phyloP scores from a whole-genome alignment of 495 filamentous ascomycete species.

The Hapsidospora chrysogenum region DNA sequence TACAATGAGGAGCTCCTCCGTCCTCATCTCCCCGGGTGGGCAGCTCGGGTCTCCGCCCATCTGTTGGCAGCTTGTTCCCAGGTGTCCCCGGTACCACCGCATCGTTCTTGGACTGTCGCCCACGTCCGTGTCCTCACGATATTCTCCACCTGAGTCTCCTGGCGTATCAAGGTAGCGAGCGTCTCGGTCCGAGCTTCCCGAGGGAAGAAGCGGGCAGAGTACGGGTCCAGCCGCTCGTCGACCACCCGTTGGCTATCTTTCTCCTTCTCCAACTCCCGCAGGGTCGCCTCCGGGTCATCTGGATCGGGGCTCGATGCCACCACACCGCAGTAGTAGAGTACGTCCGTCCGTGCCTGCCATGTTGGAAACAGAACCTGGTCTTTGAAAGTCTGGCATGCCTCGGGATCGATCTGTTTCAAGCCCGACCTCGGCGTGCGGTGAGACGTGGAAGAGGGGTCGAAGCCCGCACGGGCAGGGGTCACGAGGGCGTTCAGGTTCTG shows the following conservation, averaged over 20 bases:
- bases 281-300: conserved; percentile 62
- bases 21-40: neutral
- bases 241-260: conserved; percentile 59
- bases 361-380: conserved; percentile 68
- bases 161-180: conserved; percentile 59
- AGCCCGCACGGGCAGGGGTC: conserved; percentile 52
- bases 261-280: conserved; percentile 53
- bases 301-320: conserved; percentile 83
- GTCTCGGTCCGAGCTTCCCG: conserved; percentile 70
- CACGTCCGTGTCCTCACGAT: conserved; percentile 77
- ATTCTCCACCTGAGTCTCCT: conserved; percentile 72
- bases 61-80: conserved; percentile 48
- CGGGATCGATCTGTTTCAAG: conserved; percentile 35
- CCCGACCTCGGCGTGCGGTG: conserved; percentile 32
- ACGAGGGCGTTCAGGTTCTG: conserved; percentile 86
- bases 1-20: neutral
- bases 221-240: conserved; percentile 84
- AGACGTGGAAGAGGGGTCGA: conserved; percentile 66
- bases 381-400: conserved; percentile 55
- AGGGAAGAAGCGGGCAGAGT: conserved; percentile 72
- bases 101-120: conserved; percentile 65
- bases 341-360: conserved; percentile 74
- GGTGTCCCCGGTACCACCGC: conserved; percentile 35
- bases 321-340: conserved; percentile 75
- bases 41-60: conserved; percentile 15